These are phyloP conservation scores for Rhodamnia argentea DNA, from an alignment of 345 rosid genomes.

Conservation along the genomic window DNA sequence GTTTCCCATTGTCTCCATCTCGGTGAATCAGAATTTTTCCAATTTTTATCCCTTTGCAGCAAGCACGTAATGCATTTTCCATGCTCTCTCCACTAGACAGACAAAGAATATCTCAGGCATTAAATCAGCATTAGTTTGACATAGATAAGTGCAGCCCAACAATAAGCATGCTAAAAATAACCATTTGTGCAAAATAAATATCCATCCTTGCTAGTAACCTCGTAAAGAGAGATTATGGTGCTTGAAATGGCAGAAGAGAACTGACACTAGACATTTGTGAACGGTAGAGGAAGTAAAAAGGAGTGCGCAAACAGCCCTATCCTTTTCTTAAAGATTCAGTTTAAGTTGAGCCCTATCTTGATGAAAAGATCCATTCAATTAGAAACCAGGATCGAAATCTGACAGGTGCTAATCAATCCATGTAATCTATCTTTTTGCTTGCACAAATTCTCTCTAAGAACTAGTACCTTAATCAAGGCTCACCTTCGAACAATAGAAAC, in stretches of 20 bases:
- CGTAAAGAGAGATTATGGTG: neutral
- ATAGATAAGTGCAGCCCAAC: neutral
- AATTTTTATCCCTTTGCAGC: constrained; percentile 97
- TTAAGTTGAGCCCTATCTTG: neutral
- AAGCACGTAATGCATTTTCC: constrained; percentile 97
- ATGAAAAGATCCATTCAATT: neutral
- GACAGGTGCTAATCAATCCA: neutral
- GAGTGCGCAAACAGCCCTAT: neutral
- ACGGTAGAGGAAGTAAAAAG: neutral
- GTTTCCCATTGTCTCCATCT: constrained; percentile 96
- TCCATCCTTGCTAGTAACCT: neutral
- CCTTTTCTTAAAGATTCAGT: neutral
- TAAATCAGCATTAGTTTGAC: constrained; percentile 2
- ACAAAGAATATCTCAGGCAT: neutral
- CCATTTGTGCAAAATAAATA: neutral
- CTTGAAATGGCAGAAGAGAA: neutral
- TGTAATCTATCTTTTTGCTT: neutral
- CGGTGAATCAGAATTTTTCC: constrained; percentile 97
- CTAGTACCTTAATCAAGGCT: constrained; percentile 32
- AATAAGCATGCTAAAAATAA: neutral
- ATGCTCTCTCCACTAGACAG: constrained; percentile 90
- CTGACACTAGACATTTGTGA: neutral
- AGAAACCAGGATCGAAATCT: neutral
- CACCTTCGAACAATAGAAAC: constrained; percentile 95
- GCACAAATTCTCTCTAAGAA: neutral